A percentile compares a stretch with the other conserved stretches of the same genome.
Conservation (phyloP, 768 basidiomycete species). For the Termitomyces sp. region DNA sequence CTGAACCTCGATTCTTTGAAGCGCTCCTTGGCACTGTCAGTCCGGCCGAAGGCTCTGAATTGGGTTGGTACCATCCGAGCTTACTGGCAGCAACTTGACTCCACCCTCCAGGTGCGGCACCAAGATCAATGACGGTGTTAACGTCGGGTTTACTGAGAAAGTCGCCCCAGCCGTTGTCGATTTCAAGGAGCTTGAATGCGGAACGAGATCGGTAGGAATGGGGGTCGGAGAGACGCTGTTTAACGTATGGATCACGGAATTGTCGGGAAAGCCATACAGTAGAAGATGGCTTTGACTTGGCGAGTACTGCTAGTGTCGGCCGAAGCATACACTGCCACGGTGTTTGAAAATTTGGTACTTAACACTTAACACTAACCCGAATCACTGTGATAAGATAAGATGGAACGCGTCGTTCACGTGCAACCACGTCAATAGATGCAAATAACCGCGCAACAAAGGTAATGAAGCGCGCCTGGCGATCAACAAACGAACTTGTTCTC, state of each 20-base stretch:
- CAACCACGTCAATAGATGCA: constrained; percentile 32
- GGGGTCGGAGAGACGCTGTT: constrained; percentile 27
- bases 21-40: neutral
- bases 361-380: too few species aligned
- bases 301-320: neutral
- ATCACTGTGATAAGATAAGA: neutral
- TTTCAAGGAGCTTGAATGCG: constrained; percentile 87
- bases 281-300: constrained; percentile 37
- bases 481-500: constrained; percentile 27
- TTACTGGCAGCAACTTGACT: constrained; percentile 73
- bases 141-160: constrained; percentile 52
- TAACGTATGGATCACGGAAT: constrained; percentile 65
- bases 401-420: constrained; percentile 7
- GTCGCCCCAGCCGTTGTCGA: constrained; percentile 50
- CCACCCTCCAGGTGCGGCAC: constrained; percentile 94
- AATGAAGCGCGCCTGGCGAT: constrained; percentile 30
- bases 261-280: constrained; percentile 68
- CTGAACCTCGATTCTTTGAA: constrained; percentile 4
- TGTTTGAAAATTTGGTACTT: too few species aligned
- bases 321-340: constrained; percentile 5
- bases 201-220: constrained; percentile 73
- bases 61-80: constrained; percentile 41
- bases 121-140: constrained; percentile 74
- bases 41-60: neutral
- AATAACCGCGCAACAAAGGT: constrained; percentile 32